Evolutionary conservation across 2,329 filamentous ascomycete species (phyloP).

Genomic region (Rutstroemia sp.): DNA sequence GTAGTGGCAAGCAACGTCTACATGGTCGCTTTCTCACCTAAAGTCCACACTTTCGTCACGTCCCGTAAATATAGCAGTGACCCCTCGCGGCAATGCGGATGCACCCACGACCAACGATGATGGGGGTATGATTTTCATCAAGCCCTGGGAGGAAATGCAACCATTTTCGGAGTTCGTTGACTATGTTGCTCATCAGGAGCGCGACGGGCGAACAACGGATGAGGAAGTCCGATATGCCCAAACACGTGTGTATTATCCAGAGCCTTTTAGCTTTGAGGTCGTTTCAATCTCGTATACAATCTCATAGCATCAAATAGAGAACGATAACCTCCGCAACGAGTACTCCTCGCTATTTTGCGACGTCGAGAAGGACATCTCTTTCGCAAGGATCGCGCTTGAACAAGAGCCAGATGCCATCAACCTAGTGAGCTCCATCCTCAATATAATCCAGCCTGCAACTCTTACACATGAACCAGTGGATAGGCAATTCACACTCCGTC

Average conservation of each 20-base stretch:
- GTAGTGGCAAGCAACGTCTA: constrained; percentile 8
- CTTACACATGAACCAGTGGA: constrained; percentile 42
- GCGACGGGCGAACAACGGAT: constrained; percentile 19
- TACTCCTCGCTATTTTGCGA: constrained; percentile 57
- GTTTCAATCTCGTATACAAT: background rate
- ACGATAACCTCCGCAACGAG: constrained; percentile 73
- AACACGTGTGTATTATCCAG: constrained; percentile 47
- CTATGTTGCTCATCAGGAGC: constrained; percentile 52
- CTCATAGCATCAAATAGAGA: constrained; percentile 44
- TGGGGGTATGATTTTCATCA: constrained; percentile 50
- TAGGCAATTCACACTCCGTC: constrained; percentile 62
- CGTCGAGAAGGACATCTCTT: constrained; percentile 58
- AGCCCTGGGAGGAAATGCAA: constrained; percentile 62
- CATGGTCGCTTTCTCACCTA: constrained; percentile 7
- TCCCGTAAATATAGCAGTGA: constrained; percentile 7
- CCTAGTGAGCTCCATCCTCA: constrained; percentile 32
- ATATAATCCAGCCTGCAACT: background rate
- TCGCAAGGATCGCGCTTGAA: constrained; percentile 63
- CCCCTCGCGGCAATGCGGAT: constrained; percentile 39
- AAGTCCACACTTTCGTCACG: constrained; percentile 6
- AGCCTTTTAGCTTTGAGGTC: background rate
- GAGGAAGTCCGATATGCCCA: constrained; percentile 63
- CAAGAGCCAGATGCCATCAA: constrained; percentile 67
- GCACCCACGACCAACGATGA: constrained; percentile 39
- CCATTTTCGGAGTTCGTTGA: constrained; percentile 55